phyloP scores from a whole-genome alignment of 2,329 filamentous ascomycete species.

The Colletotrichum sp. region DNA sequence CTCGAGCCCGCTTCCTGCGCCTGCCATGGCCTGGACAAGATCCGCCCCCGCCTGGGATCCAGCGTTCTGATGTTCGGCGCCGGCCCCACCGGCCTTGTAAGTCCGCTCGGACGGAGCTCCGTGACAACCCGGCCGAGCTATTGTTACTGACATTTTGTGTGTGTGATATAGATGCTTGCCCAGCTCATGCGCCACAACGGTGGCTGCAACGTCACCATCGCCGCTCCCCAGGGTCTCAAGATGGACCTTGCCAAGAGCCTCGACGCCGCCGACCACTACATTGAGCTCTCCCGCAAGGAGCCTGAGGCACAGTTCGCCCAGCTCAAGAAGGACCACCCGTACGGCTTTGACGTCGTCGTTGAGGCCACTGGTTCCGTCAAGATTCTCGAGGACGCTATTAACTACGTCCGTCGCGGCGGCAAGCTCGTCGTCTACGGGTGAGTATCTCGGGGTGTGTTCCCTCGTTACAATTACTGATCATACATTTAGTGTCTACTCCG shows the following conservation, averaged over 20 bases:
- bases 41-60: slow-evolving; percentile 68
- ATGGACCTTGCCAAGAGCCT: slow-evolving; percentile 70
- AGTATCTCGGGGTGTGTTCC: not conserved
- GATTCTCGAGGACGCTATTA: slow-evolving; percentile 73
- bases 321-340: slow-evolving; percentile 68
- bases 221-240: slow-evolving; percentile 72
- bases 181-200: slow-evolving; percentile 70
- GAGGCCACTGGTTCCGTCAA: slow-evolving; percentile 73
- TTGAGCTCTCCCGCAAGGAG: slow-evolving; percentile 59
- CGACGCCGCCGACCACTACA: slow-evolving; percentile 58
- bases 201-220: slow-evolving; percentile 72
- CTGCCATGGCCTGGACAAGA: slow-evolving; percentile 74
- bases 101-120: slow-evolving; percentile 24
- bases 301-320: slow-evolving; percentile 64
- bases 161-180: slow-evolving; percentile 51
- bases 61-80: slow-evolving; percentile 70
- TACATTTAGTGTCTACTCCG: slow-evolving; percentile 63
- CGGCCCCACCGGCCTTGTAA: slow-evolving; percentile 68
- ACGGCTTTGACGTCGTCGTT: slow-evolving; percentile 72
- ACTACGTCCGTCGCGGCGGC: slow-evolving; percentile 74
- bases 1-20: slow-evolving; percentile 75
- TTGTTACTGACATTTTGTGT: not conserved
- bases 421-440: slow-evolving; percentile 72
- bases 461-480: not conserved
- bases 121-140: not conserved